Percentiles rank a stretch among this genome's conserved stretches.
These are phyloP conservation scores for Fusarium piperis DNA, from an alignment of 2,329 filamentous ascomycete species.

Conservation along the genomic window DNA sequence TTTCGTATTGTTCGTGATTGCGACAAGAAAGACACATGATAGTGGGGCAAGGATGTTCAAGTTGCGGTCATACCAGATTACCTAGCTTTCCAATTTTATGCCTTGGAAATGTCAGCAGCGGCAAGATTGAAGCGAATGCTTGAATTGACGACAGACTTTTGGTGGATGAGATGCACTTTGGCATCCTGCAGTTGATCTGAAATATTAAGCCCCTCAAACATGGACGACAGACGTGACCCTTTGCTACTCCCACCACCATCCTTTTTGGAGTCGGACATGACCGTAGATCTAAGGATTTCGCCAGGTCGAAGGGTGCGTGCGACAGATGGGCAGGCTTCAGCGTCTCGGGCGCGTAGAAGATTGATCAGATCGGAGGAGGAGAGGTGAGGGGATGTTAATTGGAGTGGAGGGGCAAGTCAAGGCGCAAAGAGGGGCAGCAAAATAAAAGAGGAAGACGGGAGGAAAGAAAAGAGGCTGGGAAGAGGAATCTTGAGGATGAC, in stretches of 20 bases:
- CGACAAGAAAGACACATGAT: not conserved
- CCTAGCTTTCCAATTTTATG: conserved; percentile 70
- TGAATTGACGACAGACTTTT: conserved; percentile 58
- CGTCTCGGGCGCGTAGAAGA: conserved; percentile 4
- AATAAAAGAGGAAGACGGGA: not conserved
- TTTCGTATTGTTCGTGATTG: not conserved
- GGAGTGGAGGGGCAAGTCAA: conserved; percentile 20
- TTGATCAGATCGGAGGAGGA: conserved; percentile 19
- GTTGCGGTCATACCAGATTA: conserved; percentile 62
- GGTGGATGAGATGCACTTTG: conserved; percentile 66
- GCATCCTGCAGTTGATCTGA: conserved; percentile 65
- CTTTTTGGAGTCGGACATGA: conserved; percentile 43
- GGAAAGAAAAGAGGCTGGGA: not conserved
- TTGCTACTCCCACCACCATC: conserved; percentile 32
- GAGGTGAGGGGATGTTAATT: conserved; percentile 14
- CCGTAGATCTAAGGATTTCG: conserved; percentile 5
- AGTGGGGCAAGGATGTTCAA: not conserved
- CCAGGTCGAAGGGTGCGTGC: conserved; percentile 1
- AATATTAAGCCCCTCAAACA: conserved; percentile 59
- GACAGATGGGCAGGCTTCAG: not conserved
- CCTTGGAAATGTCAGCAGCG: conserved; percentile 35
- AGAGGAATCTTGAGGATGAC: conserved; percentile 5
- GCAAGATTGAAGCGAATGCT: not conserved
- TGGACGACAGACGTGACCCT: conserved; percentile 35
- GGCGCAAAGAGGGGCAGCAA: not conserved